Conservation (phyloP, 129 eudicot species). For the Pseudognaphalium luteoalbum region DNA sequence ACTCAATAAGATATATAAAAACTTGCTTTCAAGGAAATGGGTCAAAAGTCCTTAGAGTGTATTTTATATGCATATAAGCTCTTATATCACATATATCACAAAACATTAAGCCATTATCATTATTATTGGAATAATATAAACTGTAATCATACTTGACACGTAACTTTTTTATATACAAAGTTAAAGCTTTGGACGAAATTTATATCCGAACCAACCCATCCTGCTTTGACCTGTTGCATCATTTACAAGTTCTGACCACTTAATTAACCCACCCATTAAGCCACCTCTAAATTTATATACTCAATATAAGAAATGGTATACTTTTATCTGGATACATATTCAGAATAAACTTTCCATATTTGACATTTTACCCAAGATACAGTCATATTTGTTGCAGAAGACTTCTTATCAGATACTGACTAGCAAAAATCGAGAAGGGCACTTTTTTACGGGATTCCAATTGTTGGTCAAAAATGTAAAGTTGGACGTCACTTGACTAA, state of each 20-base stretch:
- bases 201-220: background rate
- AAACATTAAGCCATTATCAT: too few species aligned
- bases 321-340: background rate
- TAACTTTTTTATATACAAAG: too few species aligned
- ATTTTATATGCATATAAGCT: background rate
- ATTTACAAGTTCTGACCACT: background rate
- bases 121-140: too few species aligned
- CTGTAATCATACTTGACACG: background rate
- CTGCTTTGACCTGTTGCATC: background rate
- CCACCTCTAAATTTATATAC: background rate
- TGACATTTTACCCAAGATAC: background rate
- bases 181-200: too few species aligned
- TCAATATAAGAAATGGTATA: background rate
- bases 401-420: background rate
- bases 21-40: background rate
- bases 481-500: background rate
- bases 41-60: background rate
- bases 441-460: slow-evolving; percentile 8
- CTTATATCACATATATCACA: background rate
- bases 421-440: background rate
- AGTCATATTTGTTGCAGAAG: slow-evolving; percentile 5
- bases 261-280: background rate
- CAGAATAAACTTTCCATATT: background rate
- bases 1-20: too few species aligned
- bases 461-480: background rate